These are phyloP conservation scores for Spiromastix sp. DNA, from an alignment of 2,329 filamentous ascomycete genomes.

Conservation along the genomic window DNA sequence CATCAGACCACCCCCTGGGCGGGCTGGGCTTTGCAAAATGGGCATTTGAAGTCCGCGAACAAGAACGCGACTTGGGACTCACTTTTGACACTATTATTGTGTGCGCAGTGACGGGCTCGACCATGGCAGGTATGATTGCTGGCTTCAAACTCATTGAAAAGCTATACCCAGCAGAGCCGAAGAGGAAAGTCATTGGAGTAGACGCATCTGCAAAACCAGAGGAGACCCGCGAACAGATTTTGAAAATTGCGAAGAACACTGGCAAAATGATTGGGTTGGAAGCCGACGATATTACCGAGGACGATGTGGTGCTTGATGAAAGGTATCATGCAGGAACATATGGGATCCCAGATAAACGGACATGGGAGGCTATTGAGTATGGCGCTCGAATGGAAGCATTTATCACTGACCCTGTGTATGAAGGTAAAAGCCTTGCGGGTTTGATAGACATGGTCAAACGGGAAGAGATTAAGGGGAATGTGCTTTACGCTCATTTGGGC, in stretches of 20 bases:
- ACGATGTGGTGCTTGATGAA: conserved; percentile 53
- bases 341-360: conserved; percentile 55
- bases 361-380: conserved; percentile 58
- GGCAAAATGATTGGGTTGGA: conserved; percentile 52
- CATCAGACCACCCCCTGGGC: conserved; percentile 59
- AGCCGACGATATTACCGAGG: conserved; percentile 49
- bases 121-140: conserved; percentile 61
- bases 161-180: conserved; percentile 28
- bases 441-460: conserved; percentile 58
- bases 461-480: conserved; percentile 52
- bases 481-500: conserved; percentile 62
- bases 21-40: conserved; percentile 61
- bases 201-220: conserved; percentile 51
- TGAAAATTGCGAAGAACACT: conserved; percentile 56
- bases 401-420: conserved; percentile 66
- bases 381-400: conserved; percentile 59
- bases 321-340: conserved; percentile 59
- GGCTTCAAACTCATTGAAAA: conserved; percentile 57
- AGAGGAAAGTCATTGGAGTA: conserved; percentile 54
- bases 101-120: conserved; percentile 61
- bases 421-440: conserved; percentile 64
- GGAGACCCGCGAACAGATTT: conserved; percentile 54
- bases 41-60: conserved; percentile 56
- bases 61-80: conserved; percentile 51
- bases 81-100: conserved; percentile 61